Evolutionary conservation across 2,329 filamentous ascomycete species (phyloP).

Genomic region (Trichoderma sp.): DNA sequence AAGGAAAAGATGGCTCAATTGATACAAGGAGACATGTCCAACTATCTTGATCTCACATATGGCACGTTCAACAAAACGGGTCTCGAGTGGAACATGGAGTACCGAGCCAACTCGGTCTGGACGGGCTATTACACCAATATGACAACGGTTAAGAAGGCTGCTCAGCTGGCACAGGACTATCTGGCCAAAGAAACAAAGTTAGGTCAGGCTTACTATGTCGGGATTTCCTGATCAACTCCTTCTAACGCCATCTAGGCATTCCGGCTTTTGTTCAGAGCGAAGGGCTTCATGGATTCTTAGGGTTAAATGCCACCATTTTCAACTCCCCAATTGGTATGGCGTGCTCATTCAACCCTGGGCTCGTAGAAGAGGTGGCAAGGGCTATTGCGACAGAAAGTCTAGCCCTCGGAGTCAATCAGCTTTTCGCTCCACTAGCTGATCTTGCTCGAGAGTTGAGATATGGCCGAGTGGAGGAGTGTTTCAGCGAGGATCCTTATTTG

Average conservation of each 20-base stretch:
- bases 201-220: background rate
- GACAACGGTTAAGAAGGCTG: constrained; percentile 6
- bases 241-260: background rate
- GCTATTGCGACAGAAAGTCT: constrained; percentile 3
- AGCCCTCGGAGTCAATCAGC: constrained; percentile 1
- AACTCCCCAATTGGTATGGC: constrained; percentile 2
- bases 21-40: constrained; percentile 11
- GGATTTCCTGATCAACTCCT: background rate
- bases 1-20: constrained; percentile 11
- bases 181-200: background rate
- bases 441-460: constrained; percentile 6
- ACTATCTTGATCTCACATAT: constrained; percentile 2
- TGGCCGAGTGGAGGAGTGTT: constrained; percentile 6
- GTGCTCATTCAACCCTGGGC: background rate
- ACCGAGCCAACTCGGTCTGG: constrained; percentile 9
- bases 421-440: constrained; percentile 1
- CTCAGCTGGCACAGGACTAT: constrained; percentile 1
- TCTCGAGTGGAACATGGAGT: constrained; percentile 12
- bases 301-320: constrained; percentile 1
- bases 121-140: constrained; percentile 12
- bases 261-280: constrained; percentile 5
- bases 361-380: background rate
- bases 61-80: constrained; percentile 7
- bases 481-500: background rate
- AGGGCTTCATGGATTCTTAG: background rate